Evolutionary conservation across 2,329 filamentous ascomycete species (phyloP).

Genomic region (Westerdykella ornata): DNA sequence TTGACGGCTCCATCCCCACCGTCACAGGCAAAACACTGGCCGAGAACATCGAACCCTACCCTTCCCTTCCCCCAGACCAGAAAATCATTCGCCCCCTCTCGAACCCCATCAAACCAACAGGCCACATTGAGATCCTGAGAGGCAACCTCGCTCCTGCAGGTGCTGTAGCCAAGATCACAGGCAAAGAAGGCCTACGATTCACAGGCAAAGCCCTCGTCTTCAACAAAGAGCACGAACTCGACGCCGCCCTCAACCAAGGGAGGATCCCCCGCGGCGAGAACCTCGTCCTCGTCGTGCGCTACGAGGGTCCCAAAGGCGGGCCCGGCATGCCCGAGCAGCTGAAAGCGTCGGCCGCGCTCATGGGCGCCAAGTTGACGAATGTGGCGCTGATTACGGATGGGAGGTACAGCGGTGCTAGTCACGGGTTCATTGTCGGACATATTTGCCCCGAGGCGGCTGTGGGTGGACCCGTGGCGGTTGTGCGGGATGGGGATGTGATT

Average conservation of each 20-base stretch:
- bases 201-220: slow-evolving; percentile 76
- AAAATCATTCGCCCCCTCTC: slow-evolving; percentile 72
- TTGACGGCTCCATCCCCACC: slow-evolving; percentile 72
- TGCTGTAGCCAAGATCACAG: slow-evolving; percentile 92
- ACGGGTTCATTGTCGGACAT: slow-evolving; percentile 91
- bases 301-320: slow-evolving; percentile 88
- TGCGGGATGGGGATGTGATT: slow-evolving; percentile 71
- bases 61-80: slow-evolving; percentile 70
- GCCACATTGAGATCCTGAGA: slow-evolving; percentile 80
- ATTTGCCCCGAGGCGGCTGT: slow-evolving; percentile 85
- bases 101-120: slow-evolving; percentile 78
- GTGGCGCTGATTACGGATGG: slow-evolving; percentile 90
- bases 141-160: slow-evolving; percentile 86
- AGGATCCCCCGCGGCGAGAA: slow-evolving; percentile 69
- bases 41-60: slow-evolving; percentile 72
- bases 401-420: slow-evolving; percentile 77
- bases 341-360: slow-evolving; percentile 79
- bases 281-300: slow-evolving; percentile 81
- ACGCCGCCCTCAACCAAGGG: slow-evolving; percentile 65
- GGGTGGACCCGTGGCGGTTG: slow-evolving; percentile 80
- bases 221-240: slow-evolving; percentile 74
- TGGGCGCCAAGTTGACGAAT: slow-evolving; percentile 83
- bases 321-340: slow-evolving; percentile 96
- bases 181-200: slow-evolving; percentile 83
- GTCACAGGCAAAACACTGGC: slow-evolving; percentile 78